These are phyloP conservation scores for Pseudogymnoascus sp. DNA, from an alignment of 2,329 filamentous ascomycete genomes.

Conservation along the genomic window DNA sequence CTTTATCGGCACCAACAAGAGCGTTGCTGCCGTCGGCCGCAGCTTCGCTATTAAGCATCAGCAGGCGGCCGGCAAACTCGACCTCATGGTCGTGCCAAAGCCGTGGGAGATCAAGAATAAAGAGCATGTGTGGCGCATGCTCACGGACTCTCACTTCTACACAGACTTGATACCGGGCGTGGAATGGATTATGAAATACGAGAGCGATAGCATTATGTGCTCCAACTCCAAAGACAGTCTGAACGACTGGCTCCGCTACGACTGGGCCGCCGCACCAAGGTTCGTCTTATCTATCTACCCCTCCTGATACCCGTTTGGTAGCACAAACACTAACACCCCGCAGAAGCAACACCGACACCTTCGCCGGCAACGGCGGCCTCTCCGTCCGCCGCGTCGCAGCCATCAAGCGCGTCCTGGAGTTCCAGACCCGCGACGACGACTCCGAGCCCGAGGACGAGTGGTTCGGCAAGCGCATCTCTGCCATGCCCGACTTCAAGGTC, in stretches of 20 bases:
- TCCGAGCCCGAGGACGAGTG: slow-evolving; percentile 46
- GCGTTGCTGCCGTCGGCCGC: slow-evolving; percentile 36
- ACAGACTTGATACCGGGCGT: slow-evolving; percentile 40
- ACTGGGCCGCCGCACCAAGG: slow-evolving; percentile 46
- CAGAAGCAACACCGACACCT: slow-evolving; percentile 34
- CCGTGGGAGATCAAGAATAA: slow-evolving; percentile 38
- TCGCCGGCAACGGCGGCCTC: slow-evolving; percentile 45
- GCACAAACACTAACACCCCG: not conserved
- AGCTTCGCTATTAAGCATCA: slow-evolving; percentile 41
- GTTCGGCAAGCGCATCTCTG: slow-evolving; percentile 41
- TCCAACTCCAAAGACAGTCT: slow-evolving; percentile 43
- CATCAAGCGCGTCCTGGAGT: slow-evolving; percentile 39
- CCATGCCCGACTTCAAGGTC: slow-evolving; percentile 40
- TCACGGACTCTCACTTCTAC: slow-evolving; percentile 46
- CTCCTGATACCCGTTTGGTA: not conserved
- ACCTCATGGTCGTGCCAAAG: slow-evolving; percentile 39
- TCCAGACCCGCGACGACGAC: slow-evolving; percentile 42
- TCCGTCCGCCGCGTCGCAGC: slow-evolving; percentile 44
- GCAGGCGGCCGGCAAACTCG: slow-evolving; percentile 42
- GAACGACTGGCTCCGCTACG: slow-evolving; percentile 45
- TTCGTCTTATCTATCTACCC: slow-evolving; percentile 21
- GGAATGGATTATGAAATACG: slow-evolving; percentile 47
- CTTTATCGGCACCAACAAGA: slow-evolving; percentile 45
- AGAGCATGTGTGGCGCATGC: slow-evolving; percentile 39
- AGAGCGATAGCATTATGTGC: slow-evolving; percentile 48